Percentiles rank a stretch among this genome's conserved stretches.
These are phyloP conservation scores for Aspergillus sclerotioniger DNA, from an alignment of 495 filamentous ascomycete species.

Conservation along the genomic window DNA sequence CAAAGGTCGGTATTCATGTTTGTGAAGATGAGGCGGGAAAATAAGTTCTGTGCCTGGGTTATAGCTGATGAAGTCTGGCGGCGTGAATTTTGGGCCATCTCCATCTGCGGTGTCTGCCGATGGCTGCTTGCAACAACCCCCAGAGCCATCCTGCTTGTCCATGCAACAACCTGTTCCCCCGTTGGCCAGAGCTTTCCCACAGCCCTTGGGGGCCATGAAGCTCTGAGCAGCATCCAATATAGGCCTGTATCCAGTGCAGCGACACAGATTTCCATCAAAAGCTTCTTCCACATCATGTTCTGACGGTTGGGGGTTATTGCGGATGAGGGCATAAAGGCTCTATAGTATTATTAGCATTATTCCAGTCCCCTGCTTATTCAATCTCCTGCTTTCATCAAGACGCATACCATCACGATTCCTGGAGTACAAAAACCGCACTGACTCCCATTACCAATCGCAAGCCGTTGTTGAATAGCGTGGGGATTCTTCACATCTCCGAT, in stretches of 20 bases:
- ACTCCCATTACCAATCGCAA: constrained; percentile 70
- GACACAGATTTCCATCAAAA: constrained; percentile 93
- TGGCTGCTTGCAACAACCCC: constrained; percentile 39
- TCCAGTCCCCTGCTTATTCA: not conserved
- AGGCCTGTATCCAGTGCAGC: constrained; percentile 92
- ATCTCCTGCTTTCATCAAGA: no score
- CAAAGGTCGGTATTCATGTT: constrained; percentile 77
- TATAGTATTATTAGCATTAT: constrained; percentile 41
- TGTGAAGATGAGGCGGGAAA: constrained; percentile 80
- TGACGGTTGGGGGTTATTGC: constrained; percentile 43
- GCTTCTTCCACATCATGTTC: constrained; percentile 68
- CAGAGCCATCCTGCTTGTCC: constrained; percentile 44
- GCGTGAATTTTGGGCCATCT: constrained; percentile 14
- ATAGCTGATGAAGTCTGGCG: constrained; percentile 80
- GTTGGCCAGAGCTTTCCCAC: constrained; percentile 43
- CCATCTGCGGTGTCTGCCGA: constrained; percentile 12
- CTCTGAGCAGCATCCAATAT: constrained; percentile 88
- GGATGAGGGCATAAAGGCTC: constrained; percentile 69
- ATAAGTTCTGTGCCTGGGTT: constrained; percentile 92
- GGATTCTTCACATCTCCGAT: constrained; percentile 86
- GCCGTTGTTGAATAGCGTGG: constrained; percentile 88
- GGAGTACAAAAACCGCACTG: constrained; percentile 91
- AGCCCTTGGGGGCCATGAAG: constrained; percentile 37
- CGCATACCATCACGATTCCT: constrained; percentile 91
- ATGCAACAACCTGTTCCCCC: constrained; percentile 55